phyloP scores from a whole-genome alignment of 2,329 filamentous ascomycete species.

The Trichoderma polysporum region DNA sequence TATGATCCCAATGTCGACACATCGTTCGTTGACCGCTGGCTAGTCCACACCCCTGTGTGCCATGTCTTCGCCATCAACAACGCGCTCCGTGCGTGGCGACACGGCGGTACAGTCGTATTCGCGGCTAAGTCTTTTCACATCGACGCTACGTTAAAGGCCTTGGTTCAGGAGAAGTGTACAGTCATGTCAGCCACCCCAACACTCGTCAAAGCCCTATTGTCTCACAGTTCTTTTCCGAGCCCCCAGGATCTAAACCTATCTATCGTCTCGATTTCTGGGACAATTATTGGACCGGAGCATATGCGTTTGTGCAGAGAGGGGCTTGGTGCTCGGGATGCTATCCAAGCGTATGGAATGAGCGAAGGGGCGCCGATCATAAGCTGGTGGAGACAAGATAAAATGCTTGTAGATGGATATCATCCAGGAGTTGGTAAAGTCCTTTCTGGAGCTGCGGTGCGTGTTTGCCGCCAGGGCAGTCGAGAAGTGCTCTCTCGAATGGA shows the following conservation, averaged over 20 bases:
- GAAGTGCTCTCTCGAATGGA: constrained; percentile 33
- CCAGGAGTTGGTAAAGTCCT: constrained; percentile 44
- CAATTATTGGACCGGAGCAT: constrained; percentile 33
- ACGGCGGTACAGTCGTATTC: constrained; percentile 37
- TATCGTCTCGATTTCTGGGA: constrained; percentile 38
- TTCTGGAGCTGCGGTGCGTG: constrained; percentile 39
- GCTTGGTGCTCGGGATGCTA: constrained; percentile 34
- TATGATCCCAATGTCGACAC: constrained; percentile 37
- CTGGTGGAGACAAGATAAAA: constrained; percentile 37
- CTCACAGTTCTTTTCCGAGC: constrained; percentile 32
- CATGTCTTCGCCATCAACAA: constrained; percentile 44
- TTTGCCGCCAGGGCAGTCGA: constrained; percentile 36
- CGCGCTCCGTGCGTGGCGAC: constrained; percentile 38
- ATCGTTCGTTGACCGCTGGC: constrained; percentile 34
- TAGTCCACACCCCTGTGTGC: constrained; percentile 39
- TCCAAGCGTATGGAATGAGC: constrained; percentile 48
- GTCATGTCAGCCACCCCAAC: constrained; percentile 44
- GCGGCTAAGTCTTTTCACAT: constrained; percentile 37
- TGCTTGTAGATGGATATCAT: constrained; percentile 35
- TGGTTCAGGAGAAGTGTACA: constrained; percentile 36
- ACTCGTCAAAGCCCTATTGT: constrained; percentile 35
- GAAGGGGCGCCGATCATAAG: constrained; percentile 44
- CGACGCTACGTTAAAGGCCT: constrained; percentile 33
- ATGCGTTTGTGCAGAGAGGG: constrained; percentile 34
- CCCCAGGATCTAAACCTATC: constrained; percentile 31